These are phyloP conservation scores for Eimeria zaria DNA, from an alignment of 169 alveolate genomes.

Conservation along the genomic window DNA sequence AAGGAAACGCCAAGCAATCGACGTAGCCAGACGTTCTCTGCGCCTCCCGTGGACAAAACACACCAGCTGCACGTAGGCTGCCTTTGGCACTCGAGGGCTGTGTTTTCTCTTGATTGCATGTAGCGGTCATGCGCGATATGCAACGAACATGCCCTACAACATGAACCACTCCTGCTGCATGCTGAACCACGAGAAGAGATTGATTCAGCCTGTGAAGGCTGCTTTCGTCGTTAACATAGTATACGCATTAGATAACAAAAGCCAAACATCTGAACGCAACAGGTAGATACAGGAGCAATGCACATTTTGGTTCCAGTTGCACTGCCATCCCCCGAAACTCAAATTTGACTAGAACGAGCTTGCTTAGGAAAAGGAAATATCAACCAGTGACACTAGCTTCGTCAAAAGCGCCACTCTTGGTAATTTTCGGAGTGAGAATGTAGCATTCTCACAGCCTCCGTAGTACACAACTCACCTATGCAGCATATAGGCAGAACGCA, in stretches of 20 bases:
- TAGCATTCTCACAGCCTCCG: background rate
- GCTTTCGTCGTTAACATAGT: background rate
- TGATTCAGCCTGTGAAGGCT: background rate
- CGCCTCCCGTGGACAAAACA: background rate
- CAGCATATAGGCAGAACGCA: background rate
- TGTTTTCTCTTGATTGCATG: background rate
- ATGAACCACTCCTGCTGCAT: background rate
- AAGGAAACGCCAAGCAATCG: background rate
- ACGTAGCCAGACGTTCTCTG: background rate
- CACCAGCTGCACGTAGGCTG: background rate
- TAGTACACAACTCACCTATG: background rate
- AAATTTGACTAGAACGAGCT: background rate
- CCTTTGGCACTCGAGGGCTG: background rate
- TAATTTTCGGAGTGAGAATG: background rate
- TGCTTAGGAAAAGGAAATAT: background rate
- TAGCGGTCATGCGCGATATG: background rate
- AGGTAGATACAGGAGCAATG: background rate
- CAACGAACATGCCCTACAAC: background rate
- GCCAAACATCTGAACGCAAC: background rate
- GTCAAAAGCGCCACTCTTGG: background rate
- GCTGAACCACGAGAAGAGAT: background rate
- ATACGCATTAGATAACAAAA: background rate
- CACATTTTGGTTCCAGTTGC: too few relatives aligned
- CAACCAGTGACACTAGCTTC: background rate
- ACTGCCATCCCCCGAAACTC: background rate